Base-by-base conservation (phyloP, 768 basidiomycete genomes). In the Stropharia rugosoannulata region DNA sequence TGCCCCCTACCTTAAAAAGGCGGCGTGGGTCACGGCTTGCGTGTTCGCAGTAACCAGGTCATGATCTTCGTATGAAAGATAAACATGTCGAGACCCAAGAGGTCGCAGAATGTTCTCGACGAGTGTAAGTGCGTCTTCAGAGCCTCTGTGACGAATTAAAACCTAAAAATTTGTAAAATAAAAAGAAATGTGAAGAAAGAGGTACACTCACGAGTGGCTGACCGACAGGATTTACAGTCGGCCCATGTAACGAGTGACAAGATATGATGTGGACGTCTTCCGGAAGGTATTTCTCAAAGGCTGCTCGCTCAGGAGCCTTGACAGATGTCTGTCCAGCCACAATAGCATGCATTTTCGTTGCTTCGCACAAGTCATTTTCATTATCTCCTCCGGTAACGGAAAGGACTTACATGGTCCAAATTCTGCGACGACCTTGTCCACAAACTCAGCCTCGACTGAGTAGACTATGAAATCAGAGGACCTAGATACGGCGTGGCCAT, bases 291-390 rank as follows among this genome's bases (percentile, higher is more conserved):
- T 83, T 81, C 62, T 99, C 97, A 64, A 97, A 98, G 0, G 97
- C 95, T 1, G 70, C 80, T 59, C 81, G 86, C 68, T 99, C 97
- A 0, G 97, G 97, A 0, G 94, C 91, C 68, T 99, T 99, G 42
- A 98, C 95, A 1, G 93, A 95, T 0, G 96, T 99, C 69, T 99
- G 96, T 1, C 96, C 97, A 0, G 93, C 85, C 25, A 99, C 95
- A 42, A 96, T 84, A 1, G 97, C 93, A 15, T 91, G 82, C 19
- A 95, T 70, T 72, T 97, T 98, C 0, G 96, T 98, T 11, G 95
- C 95, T 94, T 54, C 38, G 29, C 29, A 7, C 29, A 7, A 51
- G 22, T 41, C 15, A 32, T 18, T 40, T 22, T 41, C 13, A 27
- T 42, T 41, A 46, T 32, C 27, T 38, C 27, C 40, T 37, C 38